phyloP scores from a whole-genome alignment of 176 grass and related monocot species.

The Oryza glumipatula region DNA sequence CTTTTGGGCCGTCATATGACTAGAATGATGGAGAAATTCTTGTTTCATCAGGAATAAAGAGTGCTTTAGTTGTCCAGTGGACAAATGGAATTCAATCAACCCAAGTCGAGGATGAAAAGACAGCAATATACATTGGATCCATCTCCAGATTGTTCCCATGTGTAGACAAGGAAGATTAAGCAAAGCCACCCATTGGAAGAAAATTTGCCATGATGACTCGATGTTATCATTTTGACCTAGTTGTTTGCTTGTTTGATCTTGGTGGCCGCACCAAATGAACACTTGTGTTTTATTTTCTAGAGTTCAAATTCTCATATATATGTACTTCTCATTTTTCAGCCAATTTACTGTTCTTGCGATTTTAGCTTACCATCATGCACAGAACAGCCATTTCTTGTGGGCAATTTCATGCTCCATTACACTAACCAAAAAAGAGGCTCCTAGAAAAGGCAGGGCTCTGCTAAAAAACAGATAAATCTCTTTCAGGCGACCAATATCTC shows the following conservation, averaged over 20 bases:
- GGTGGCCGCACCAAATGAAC: neutral
- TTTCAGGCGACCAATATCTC: neutral
- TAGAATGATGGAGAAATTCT: constrained; percentile 25
- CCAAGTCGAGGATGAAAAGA: neutral
- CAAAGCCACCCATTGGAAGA: neutral
- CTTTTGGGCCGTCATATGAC: constrained; percentile 35
- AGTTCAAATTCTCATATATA: neutral
- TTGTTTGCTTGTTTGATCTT: neutral
- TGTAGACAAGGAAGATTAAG: neutral
- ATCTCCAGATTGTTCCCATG: constrained; percentile 11
- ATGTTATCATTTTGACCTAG: constrained; percentile 22
- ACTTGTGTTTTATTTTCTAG: neutral
- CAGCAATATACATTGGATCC: constrained; percentile 1
- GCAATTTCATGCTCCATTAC: neutral
- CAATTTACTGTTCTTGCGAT: neutral
- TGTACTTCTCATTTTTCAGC: neutral
- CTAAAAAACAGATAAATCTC: constrained; percentile 2
- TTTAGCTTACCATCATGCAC: neutral
- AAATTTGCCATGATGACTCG: neutral
- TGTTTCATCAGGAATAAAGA: constrained; percentile 28
- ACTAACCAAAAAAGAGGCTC: neutral
- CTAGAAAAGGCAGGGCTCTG: neutral
- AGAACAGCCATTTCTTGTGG: neutral
- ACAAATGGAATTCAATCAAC: constrained; percentile 23
- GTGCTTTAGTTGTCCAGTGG: neutral